A percentile compares a stretch with the other conserved stretches of the same genome.
Evolutionary conservation across 306 rosid species (phyloP).

Genomic region (Cucumis hystrix): DNA sequence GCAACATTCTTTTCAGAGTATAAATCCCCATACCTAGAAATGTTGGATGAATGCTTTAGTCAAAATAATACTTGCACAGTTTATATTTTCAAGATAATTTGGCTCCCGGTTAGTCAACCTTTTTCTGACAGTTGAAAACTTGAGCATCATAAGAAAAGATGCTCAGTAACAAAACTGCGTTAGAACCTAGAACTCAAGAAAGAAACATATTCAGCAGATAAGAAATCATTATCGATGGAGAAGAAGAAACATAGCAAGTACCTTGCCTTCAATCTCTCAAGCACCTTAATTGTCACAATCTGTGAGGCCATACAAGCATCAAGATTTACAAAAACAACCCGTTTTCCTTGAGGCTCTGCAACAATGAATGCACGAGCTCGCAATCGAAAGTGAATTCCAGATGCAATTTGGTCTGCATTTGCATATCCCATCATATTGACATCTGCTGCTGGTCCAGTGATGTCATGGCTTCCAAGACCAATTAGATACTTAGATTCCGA

Average conservation of each 20-base stretch:
- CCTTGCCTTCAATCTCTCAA: slow-evolving; percentile 83
- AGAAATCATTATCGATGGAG: background rate
- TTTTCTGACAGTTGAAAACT: background rate
- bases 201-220: background rate
- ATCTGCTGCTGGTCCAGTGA: slow-evolving; percentile 98
- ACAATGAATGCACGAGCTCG: slow-evolving; percentile 73
- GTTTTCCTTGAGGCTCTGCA: slow-evolving; percentile 53
- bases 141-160: background rate
- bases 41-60: background rate
- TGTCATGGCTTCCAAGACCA: slow-evolving; percentile 87
- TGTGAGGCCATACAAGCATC: slow-evolving; percentile 97
- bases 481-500: slow-evolving; percentile 52
- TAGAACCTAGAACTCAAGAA: background rate
- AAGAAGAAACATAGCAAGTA: slow-evolving; percentile 8
- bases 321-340: slow-evolving; percentile 79
- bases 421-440: slow-evolving; percentile 96
- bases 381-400: slow-evolving; percentile 77
- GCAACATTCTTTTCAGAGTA: slow-evolving; percentile 80
- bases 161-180: background rate
- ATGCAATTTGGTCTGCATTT: slow-evolving; percentile 49
- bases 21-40: slow-evolving; percentile 54
- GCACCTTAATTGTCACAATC: slow-evolving; percentile 53
- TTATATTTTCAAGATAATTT: background rate
- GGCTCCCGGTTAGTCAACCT: background rate
- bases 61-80: background rate